Evolutionary conservation across 2,329 filamentous ascomycete species (phyloP).

Genomic region (Cercospora sp.): DNA sequence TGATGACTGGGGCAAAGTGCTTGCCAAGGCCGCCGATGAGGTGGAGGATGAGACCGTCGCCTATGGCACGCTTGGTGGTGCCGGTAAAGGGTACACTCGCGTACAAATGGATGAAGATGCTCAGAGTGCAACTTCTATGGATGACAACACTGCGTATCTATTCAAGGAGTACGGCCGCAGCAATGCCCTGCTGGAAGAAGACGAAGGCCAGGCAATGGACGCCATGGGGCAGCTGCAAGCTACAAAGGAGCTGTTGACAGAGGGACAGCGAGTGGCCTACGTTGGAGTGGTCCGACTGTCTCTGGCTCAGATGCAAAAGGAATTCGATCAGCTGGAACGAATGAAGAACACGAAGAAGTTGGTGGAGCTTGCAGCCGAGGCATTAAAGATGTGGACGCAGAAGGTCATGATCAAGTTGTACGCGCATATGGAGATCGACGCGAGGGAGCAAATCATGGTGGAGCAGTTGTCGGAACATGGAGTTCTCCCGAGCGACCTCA

Average conservation of each 20-base stretch:
- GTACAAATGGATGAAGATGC: constrained; percentile 95
- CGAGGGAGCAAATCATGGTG: constrained; percentile 95
- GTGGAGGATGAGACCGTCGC: constrained; percentile 68
- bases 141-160: constrained; percentile 94
- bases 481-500: constrained; percentile 79
- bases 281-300: constrained; percentile 85
- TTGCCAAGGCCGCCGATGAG: constrained; percentile 76
- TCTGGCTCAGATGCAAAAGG: constrained; percentile 73
- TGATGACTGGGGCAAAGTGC: constrained; percentile 84
- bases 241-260: constrained; percentile 91
- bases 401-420: constrained; percentile 98
- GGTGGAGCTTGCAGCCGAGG: constrained; percentile 68
- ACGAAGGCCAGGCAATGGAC: constrained; percentile 78
- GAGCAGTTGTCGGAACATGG: constrained; percentile 94
- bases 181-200: constrained; percentile 58
- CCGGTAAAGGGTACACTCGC: constrained; percentile 91
- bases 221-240: constrained; percentile 88
- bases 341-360: constrained; percentile 72
- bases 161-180: constrained; percentile 73
- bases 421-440: constrained; percentile 92
- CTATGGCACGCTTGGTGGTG: constrained; percentile 79
- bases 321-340: constrained; percentile 62
- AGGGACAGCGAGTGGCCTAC: constrained; percentile 93
- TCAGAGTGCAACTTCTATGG: constrained; percentile 90
- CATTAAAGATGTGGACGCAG: constrained; percentile 92